These are phyloP conservation scores for Neoascochyta sp. DNA, from an alignment of 2,329 filamentous ascomycete genomes.

Conservation along the genomic window DNA sequence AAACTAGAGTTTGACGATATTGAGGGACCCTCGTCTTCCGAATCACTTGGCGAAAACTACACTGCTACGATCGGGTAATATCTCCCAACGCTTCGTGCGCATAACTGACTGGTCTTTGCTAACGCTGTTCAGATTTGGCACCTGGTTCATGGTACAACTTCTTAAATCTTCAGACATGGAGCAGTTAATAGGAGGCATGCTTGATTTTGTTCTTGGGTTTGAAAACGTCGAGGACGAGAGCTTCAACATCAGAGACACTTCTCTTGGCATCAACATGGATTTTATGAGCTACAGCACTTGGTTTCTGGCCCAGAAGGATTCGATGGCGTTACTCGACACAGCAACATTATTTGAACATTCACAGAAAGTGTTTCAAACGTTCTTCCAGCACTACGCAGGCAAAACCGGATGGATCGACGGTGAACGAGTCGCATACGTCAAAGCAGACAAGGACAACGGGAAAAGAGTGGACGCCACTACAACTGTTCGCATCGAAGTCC, in stretches of 20 bases:
- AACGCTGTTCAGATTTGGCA: conserved; percentile 2
- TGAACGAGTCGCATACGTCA: no score
- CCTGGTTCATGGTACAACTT: conserved; percentile 2
- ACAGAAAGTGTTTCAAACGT: conserved; percentile 17
- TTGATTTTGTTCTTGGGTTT: no score
- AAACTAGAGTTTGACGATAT: no score
- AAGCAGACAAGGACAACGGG: background rate
- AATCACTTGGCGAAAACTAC: no score
- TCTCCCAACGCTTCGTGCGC: no score
- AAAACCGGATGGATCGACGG: conserved; percentile 10
- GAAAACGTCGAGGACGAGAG: conserved; percentile 4
- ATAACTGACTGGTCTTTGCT: no score
- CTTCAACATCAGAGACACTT: conserved; percentile 18
- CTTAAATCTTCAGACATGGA: conserved; percentile 1
- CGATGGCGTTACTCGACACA: conserved; percentile 10
- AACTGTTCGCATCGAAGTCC: conserved; percentile 5
- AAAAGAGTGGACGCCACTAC: conserved; percentile 2
- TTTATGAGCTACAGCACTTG: conserved; percentile 27
- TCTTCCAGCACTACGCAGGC: conserved; percentile 22
- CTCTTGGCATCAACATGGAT: conserved; percentile 23
- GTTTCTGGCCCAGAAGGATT: conserved; percentile 12
- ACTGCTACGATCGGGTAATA: no score
- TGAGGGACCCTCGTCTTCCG: no score
- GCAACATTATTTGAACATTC: conserved; percentile 5
- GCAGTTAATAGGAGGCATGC: no score